Conservation (phyloP, 352 stramenopile genomes). For the Pythium plurisporium region DNA sequence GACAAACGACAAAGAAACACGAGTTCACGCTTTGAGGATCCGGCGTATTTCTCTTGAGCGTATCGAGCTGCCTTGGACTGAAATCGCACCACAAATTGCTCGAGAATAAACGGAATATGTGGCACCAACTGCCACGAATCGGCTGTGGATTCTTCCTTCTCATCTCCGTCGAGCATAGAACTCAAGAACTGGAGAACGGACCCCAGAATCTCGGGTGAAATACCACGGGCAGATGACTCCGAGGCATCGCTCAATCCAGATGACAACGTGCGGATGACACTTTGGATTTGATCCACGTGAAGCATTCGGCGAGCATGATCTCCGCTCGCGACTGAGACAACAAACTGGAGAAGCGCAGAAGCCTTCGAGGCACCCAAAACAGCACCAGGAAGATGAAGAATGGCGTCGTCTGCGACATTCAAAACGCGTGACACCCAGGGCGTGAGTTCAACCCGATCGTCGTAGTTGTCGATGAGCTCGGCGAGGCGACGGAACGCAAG, state of each 20-base stretch:
- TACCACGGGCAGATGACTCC: conserved; percentile 32
- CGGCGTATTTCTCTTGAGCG: conserved; percentile 64
- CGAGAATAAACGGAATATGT: conserved; percentile 73
- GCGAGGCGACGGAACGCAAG: conserved; percentile 68
- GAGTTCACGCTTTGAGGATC: conserved; percentile 79
- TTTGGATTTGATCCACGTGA: conserved; percentile 31
- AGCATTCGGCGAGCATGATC: conserved; percentile 37
- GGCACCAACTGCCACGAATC: conserved; percentile 37
- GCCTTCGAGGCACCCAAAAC: conserved; percentile 73
- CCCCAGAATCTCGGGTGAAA: conserved; percentile 66
- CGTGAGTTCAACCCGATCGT: conserved; percentile 53
- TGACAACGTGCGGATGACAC: conserved; percentile 64
- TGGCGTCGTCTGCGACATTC: conserved; percentile 42
- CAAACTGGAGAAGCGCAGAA: conserved; percentile 71
- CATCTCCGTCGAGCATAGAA: conserved; percentile 73
- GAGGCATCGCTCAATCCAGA: conserved; percentile 35
- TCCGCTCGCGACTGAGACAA: conserved; percentile 56
- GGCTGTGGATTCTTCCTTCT: conserved; percentile 21
- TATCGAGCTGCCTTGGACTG: conserved; percentile 77
- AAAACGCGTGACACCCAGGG: conserved; percentile 59
- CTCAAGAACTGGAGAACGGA: conserved; percentile 73
- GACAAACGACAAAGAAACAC: conserved; percentile 76
- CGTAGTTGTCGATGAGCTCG: conserved; percentile 79
- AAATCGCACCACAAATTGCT: conserved; percentile 80
- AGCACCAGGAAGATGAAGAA: conserved; percentile 59